phyloP scores from a whole-genome alignment of 75 land plant species.

The Cunninghamia lanceolata region DNA sequence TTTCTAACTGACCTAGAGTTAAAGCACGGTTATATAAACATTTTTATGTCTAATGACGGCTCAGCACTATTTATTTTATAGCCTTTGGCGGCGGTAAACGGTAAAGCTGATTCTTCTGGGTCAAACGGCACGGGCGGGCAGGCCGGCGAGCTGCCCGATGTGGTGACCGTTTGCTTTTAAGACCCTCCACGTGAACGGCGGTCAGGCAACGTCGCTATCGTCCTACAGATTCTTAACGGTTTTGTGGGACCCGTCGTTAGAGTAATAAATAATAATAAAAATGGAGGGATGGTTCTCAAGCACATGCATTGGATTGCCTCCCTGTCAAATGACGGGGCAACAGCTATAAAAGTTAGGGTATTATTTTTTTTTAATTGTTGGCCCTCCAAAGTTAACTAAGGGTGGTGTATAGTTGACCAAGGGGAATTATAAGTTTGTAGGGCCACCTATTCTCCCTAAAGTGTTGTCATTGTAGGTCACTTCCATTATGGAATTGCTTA shows the following conservation, averaged over 20 bases:
- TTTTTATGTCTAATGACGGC: background rate
- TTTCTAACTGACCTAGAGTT: background rate
- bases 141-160: background rate
- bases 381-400: background rate
- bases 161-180: constrained; percentile 7
- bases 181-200: background rate
- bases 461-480: background rate
- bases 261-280: background rate
- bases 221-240: background rate
- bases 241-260: constrained; percentile 6
- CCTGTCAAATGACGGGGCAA: background rate
- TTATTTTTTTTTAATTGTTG: background rate
- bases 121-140: background rate
- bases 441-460: background rate
- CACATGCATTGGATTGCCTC: background rate
- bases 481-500: background rate
- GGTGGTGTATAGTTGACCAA: background rate
- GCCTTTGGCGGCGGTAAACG: constrained; percentile 3
- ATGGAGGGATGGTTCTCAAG: background rate
- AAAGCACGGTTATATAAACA: background rate
- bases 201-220: background rate
- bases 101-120: background rate
- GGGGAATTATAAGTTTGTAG: background rate
- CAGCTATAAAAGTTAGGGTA: background rate
- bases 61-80: background rate